Conservation (phyloP, 768 basidiomycete species). For the Mycena galopus region DNA sequence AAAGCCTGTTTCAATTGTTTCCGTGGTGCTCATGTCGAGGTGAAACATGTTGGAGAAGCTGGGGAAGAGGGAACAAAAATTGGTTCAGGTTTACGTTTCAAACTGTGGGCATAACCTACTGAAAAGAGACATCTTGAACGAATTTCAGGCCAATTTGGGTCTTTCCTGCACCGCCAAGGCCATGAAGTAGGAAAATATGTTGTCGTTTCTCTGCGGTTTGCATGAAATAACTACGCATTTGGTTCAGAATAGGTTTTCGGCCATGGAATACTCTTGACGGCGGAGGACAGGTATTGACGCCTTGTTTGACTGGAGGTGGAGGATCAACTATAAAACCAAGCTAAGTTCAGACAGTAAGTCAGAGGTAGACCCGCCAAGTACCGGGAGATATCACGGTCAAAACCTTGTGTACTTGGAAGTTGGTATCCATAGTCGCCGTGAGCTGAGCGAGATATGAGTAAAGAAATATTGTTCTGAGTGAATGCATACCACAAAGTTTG, state of each 20-base stretch:
- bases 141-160: slow-evolving; percentile 7
- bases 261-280: slow-evolving; percentile 7
- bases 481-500: not conserved
- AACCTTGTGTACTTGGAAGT: slow-evolving; percentile 4
- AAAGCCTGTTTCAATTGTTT: slow-evolving; percentile 4
- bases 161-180: slow-evolving; percentile 1
- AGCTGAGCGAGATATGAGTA: not conserved
- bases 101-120: not conserved
- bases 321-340: not conserved
- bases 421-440: not conserved
- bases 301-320: not conserved
- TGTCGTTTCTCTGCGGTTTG: not conserved
- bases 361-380: not conserved
- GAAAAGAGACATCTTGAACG: not conserved
- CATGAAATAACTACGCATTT: not conserved
- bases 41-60: slow-evolving; percentile 2
- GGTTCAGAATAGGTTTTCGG: not conserved
- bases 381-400: slow-evolving; percentile 6
- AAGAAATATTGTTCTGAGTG: not conserved
- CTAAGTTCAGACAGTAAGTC: not conserved
- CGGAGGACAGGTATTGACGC: not conserved
- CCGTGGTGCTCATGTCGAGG: not conserved
- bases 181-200: not conserved
- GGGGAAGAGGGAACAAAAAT: not conserved
- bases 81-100: too few relatives aligned